Percentiles rank a stretch among this genome's conserved stretches.
Conservation (phyloP, 768 basidiomycete species). For the Rhizopogon salebrosus region DNA sequence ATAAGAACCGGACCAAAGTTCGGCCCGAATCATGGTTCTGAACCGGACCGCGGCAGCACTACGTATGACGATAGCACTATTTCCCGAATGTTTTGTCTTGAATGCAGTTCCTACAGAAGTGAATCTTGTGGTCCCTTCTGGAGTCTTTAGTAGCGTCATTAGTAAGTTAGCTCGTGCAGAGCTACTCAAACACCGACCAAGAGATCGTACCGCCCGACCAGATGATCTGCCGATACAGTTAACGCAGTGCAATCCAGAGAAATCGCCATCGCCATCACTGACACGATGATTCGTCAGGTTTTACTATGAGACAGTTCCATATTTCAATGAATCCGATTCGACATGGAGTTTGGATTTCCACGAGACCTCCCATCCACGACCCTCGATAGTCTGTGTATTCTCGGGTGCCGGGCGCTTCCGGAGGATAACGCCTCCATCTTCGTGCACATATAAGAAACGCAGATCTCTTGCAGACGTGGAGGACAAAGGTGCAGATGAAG, state of each 20-base stretch:
- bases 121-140: slow-evolving; percentile 10
- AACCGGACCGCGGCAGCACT: too few species aligned
- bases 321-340: slow-evolving; percentile 55
- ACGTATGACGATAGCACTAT: slow-evolving; percentile 71
- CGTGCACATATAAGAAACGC: slow-evolving; percentile 70
- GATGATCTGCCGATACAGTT: slow-evolving; percentile 83
- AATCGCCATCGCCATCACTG: slow-evolving; percentile 47
- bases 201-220: slow-evolving; percentile 62
- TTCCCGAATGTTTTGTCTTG: slow-evolving; percentile 77
- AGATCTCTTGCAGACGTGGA: slow-evolving; percentile 37
- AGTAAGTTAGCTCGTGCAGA: slow-evolving; percentile 1
- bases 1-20: too few species aligned
- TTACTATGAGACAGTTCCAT: not conserved
- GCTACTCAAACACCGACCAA: slow-evolving; percentile 30
- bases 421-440: slow-evolving; percentile 81
- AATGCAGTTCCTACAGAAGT: slow-evolving; percentile 26
- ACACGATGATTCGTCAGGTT: not conserved
- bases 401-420: slow-evolving; percentile 41
- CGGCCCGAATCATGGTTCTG: too few species aligned
- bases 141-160: slow-evolving; percentile 4
- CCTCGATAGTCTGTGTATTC: slow-evolving; percentile 49
- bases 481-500: slow-evolving; percentile 24
- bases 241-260: slow-evolving; percentile 55
- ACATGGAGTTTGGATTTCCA: slow-evolving; percentile 67
- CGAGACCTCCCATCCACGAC: slow-evolving; percentile 64